These are phyloP conservation scores for Yarrowia galli DNA, from an alignment of 1,139 yeast species.

Conservation along the genomic window DNA sequence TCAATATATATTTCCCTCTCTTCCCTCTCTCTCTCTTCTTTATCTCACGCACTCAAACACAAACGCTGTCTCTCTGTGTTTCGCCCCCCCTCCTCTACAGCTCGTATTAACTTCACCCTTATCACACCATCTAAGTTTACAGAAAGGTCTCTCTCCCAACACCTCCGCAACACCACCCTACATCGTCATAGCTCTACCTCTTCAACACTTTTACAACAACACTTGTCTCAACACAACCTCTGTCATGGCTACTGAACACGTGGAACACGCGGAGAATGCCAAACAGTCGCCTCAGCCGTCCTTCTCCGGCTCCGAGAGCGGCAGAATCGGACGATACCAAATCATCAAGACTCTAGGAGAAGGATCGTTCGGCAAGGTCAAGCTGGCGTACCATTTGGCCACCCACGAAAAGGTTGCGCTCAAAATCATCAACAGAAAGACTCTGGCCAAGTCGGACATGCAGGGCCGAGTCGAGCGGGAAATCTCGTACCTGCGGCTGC, in stretches of 20 bases:
- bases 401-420: constrained; percentile 95
- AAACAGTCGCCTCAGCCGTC: constrained; percentile 45
- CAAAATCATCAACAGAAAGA: constrained; percentile 91
- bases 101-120: background rate
- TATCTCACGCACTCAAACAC: too few relatives aligned
- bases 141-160: constrained; percentile 1
- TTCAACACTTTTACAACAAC: background rate
- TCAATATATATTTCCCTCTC: background rate
- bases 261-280: constrained; percentile 25
- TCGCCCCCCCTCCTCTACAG: background rate
- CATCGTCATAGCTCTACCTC: constrained; percentile 11
- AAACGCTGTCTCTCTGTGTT: too few relatives aligned
- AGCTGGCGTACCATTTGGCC: constrained; percentile 88
- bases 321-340: constrained; percentile 87
- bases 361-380: constrained; percentile 97
- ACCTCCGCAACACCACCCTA: constrained; percentile 23
- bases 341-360: constrained; percentile 94
- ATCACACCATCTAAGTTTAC: constrained; percentile 25
- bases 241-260: constrained; percentile 35
- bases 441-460: constrained; percentile 95
- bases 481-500: constrained; percentile 82
- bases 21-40: background rate
- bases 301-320: constrained; percentile 43
- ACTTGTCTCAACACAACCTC: background rate
- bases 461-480: constrained; percentile 97